A percentile compares a stretch with the other conserved stretches of the same genome.
Evolutionary conservation across 192 early-diverging fungal species (phyloP).

Genomic region (Jimgerdemannia flammicorona): DNA sequence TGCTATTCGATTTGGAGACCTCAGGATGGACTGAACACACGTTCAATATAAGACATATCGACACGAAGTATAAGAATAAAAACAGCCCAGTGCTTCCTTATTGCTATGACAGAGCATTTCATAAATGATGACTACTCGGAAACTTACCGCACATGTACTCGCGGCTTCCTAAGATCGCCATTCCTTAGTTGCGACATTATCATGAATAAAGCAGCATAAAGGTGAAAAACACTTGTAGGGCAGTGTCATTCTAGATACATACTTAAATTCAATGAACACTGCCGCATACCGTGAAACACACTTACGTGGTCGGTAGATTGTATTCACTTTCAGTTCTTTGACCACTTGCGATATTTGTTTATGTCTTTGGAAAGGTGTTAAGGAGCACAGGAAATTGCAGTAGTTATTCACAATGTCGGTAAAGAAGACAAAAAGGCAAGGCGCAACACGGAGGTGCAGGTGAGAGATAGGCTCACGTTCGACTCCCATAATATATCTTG

Average conservation of each 20-base stretch:
- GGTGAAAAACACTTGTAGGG: too few relatives aligned
- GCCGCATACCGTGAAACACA: background rate
- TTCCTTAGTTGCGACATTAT: constrained; percentile 13
- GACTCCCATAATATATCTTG: constrained; percentile 48
- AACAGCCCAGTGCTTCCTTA: too few relatives aligned
- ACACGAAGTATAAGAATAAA: background rate
- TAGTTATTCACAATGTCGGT: background rate
- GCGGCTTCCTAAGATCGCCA: constrained; percentile 47
- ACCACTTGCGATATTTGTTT: constrained; percentile 56
- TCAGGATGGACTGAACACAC: constrained; percentile 22
- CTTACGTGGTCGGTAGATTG: constrained; percentile 44
- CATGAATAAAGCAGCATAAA: background rate
- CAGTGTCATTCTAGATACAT: too few relatives aligned
- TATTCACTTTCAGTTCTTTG: constrained; percentile 48
- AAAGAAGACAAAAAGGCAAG: background rate
- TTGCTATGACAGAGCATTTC: too few relatives aligned
- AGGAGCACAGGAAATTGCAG: background rate
- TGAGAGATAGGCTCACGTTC: constrained; percentile 25
- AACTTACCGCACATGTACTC: constrained; percentile 43
- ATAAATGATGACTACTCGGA: too few relatives aligned
- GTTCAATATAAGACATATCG: background rate
- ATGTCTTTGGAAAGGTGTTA: constrained; percentile 20
- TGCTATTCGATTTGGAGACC: constrained; percentile 21
- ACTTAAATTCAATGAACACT: background rate
- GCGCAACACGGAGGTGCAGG: background rate